Conservation (phyloP, 2,329 filamentous ascomycete genomes). For the Pochonia chlamydosporia region DNA sequence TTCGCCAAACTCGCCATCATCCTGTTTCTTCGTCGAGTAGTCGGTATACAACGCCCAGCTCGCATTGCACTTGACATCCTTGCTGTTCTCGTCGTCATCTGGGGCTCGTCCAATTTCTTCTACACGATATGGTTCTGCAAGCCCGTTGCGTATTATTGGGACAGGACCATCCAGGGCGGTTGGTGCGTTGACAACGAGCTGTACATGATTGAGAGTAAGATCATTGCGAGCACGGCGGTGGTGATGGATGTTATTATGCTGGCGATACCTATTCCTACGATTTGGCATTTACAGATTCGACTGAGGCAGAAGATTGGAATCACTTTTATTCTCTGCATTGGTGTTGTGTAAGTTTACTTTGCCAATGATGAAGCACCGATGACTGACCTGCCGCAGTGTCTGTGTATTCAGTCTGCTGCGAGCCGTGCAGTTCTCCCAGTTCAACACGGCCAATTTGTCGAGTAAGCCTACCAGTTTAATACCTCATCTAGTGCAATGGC, state of each 20-base stretch:
- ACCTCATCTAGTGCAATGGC: too few relatives aligned
- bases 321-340: slow-evolving; percentile 3
- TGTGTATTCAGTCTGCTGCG: slow-evolving; percentile 7
- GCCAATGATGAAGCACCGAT: background rate
- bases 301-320: slow-evolving; percentile 5
- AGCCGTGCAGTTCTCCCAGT: slow-evolving; percentile 7
- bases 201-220: slow-evolving; percentile 5
- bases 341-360: slow-evolving; percentile 1
- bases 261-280: background rate
- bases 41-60: slow-evolving; percentile 3
- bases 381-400: background rate
- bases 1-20: slow-evolving; percentile 11
- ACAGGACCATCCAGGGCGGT: slow-evolving; percentile 6
- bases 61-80: slow-evolving; percentile 5
- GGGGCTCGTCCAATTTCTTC: slow-evolving; percentile 8
- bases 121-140: slow-evolving; percentile 8
- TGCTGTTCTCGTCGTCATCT: slow-evolving; percentile 6
- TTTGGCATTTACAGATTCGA: slow-evolving; percentile 6
- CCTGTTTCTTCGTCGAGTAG: slow-evolving; percentile 9
- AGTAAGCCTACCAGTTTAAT: slow-evolving; percentile 2
- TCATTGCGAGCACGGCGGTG: slow-evolving; percentile 1
- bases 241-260: slow-evolving; percentile 6
- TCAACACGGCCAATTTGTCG: slow-evolving; percentile 6
- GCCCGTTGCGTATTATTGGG: slow-evolving; percentile 11
- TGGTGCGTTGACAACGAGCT: slow-evolving; percentile 5